These are phyloP conservation scores for Arctostaphylos glauca DNA, from an alignment of 148 eudicot species.

Conservation along the genomic window DNA sequence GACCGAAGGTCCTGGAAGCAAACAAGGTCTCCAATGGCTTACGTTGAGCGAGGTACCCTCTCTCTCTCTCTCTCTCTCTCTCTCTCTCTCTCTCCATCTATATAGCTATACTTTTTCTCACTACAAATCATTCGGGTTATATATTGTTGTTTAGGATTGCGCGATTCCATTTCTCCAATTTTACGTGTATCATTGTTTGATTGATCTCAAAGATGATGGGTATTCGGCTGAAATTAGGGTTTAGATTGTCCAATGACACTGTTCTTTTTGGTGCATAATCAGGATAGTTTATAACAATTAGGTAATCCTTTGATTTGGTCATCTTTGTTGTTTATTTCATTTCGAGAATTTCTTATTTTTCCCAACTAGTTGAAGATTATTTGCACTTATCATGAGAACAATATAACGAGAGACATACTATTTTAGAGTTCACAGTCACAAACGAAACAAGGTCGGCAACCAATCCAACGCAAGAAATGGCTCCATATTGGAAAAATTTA, in stretches of 20 bases:
- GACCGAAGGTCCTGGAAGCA: neutral
- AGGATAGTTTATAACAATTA: neutral
- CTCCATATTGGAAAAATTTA: neutral
- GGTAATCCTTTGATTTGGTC: neutral
- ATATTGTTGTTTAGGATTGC: neutral
- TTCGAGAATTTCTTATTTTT: neutral
- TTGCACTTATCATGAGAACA: neutral
- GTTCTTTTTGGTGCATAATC: neutral
- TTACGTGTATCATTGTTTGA: neutral
- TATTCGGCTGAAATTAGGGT: neutral
- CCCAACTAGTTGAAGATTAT: neutral
- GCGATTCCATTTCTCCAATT: neutral
- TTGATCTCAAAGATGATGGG: neutral
- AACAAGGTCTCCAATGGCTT: conserved; percentile 37
- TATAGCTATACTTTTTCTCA: neutral
- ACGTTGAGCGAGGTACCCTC: conserved; percentile 46
- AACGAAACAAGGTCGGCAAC: neutral
- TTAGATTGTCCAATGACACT: neutral
- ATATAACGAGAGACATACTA: no score
- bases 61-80: no score
- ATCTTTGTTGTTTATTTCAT: neutral
- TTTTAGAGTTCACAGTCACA: no score
- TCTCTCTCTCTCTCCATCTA: conserved; percentile 7
- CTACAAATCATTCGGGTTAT: neutral
- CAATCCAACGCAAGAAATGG: neutral